Base-by-base conservation (phyloP, 2,329 filamentous ascomycete species). In the Ilyonectria sp. region DNA sequence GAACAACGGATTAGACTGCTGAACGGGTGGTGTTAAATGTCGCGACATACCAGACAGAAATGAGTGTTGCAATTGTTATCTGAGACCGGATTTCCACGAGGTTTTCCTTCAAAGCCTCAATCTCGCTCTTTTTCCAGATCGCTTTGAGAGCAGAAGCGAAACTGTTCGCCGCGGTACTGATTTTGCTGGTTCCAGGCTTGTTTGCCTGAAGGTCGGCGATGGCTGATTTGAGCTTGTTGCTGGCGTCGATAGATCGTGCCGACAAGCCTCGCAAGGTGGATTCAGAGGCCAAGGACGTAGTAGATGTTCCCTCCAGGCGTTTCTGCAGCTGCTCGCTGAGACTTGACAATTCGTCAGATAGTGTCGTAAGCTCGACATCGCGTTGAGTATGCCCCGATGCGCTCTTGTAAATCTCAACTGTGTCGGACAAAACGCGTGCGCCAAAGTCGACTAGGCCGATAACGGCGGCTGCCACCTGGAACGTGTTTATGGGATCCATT, bases 401-500 rank as follows among this genome's bases (percentile, higher is more conserved):
- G 3, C 40, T 44, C 17, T 57, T 15, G 26, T 58, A 58, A 40
- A 58, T 58, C 17, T 58, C 55, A 43, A 31, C 31, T 2, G 23
- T 35, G n/a, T 35, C 26, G 3, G 55, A 58, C 6, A 58, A 29
- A 2, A 58, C 21, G 13, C 55, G 55, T 17, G 26, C 31, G 29
- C 55, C 40, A 21, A 58, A 58, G n/a, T 58, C 55, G 26, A 58
- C 26, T 10, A 58, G 29, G n/a, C 55, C 55, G 26, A 58, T 58
- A 2, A 46, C 29, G 4, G 55, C 55, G 4, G 55, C 43, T 8
- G 43, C 55, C 10, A 35, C 29, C 6, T 58, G 55, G 10, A 58
- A 46, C 43, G 55, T 43, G 19, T 17, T 58, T 8, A 58, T 17
- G 11, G 55, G 55, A 23, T 58, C 55, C 43, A 58, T 47, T 35